A percentile compares a stretch with the other conserved stretches of the same genome.
Conservation (phyloP, 2,329 filamentous ascomycete species). For the Chrysosphaeria jannelii region DNA sequence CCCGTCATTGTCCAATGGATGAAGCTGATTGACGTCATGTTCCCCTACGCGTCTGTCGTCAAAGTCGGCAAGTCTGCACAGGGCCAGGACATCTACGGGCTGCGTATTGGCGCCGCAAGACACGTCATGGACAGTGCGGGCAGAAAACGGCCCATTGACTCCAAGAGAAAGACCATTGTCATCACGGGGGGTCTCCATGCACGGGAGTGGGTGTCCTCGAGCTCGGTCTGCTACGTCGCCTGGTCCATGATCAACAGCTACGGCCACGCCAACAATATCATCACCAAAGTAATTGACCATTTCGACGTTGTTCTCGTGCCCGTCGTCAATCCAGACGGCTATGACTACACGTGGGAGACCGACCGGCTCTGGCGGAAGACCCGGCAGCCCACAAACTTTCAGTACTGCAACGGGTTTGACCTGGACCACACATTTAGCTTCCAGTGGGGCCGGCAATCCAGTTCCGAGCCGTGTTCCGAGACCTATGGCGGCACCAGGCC, state of each 20-base stretch:
- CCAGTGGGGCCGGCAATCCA: conserved; percentile 39
- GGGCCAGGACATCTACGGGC: conserved; percentile 55
- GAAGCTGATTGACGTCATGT: conserved; percentile 67
- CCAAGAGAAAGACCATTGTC: conserved; percentile 8
- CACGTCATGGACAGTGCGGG: conserved; percentile 5
- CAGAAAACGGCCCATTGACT: conserved; percentile 1
- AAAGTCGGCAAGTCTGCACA: conserved; percentile 68
- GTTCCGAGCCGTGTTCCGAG: conserved; percentile 65
- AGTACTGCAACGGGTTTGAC: conserved; percentile 67
- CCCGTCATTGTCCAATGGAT: conserved; percentile 46
- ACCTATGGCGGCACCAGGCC: conserved; percentile 60
- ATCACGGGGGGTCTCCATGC: conserved; percentile 73
- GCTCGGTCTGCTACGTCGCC: conserved; percentile 69
- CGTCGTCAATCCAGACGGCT: conserved; percentile 75
- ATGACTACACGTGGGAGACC: conserved; percentile 73
- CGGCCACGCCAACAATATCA: conserved; percentile 34
- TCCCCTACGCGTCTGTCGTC: conserved; percentile 38
- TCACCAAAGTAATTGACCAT: conserved; percentile 50
- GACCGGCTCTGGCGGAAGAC: conserved; percentile 94
- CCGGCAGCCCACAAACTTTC: conserved; percentile 49
- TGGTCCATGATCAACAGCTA: conserved; percentile 69
- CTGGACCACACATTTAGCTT: conserved; percentile 68
- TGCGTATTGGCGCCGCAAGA: conserved; percentile 30
- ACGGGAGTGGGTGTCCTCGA: conserved; percentile 86
- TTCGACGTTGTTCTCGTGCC: conserved; percentile 80